phyloP scores from a whole-genome alignment of 495 filamentous ascomycete species.

The Clavariopsis aquatica region DNA sequence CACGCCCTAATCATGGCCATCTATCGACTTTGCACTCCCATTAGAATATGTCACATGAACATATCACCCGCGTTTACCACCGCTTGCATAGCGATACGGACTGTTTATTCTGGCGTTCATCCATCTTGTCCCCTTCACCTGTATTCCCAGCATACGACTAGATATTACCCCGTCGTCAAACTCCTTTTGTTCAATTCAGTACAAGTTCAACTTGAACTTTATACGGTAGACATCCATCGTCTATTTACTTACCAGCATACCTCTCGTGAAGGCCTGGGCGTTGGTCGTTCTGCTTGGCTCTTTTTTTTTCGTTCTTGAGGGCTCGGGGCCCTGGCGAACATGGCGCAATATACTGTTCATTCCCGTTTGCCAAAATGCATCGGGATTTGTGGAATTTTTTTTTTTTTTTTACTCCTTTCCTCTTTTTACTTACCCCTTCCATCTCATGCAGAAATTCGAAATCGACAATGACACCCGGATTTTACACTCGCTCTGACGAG shows the following conservation, averaged over 20 bases:
- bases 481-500: constrained; percentile 10
- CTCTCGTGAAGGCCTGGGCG: neutral
- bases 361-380: neutral
- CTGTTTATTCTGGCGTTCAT: constrained; percentile 15
- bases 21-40: constrained; percentile 4
- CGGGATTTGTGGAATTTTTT: neutral
- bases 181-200: neutral
- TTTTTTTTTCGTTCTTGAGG: no score
- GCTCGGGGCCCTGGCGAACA: no score
- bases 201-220: neutral
- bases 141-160: neutral
- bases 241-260: neutral
- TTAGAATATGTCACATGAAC: constrained; percentile 6
- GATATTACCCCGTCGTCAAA: neutral
- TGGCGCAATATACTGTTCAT: neutral
- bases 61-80: constrained; percentile 18
- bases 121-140: neutral
- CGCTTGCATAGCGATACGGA: constrained; percentile 32
- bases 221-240: neutral
- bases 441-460: neutral
- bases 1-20: constrained; percentile 30
- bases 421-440: neutral
- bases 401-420: no score
- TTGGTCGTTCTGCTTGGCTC: no score
- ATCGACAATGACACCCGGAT: neutral